Conservation (phyloP, 2,329 filamentous ascomycete genomes). For the Venturia effusa region DNA sequence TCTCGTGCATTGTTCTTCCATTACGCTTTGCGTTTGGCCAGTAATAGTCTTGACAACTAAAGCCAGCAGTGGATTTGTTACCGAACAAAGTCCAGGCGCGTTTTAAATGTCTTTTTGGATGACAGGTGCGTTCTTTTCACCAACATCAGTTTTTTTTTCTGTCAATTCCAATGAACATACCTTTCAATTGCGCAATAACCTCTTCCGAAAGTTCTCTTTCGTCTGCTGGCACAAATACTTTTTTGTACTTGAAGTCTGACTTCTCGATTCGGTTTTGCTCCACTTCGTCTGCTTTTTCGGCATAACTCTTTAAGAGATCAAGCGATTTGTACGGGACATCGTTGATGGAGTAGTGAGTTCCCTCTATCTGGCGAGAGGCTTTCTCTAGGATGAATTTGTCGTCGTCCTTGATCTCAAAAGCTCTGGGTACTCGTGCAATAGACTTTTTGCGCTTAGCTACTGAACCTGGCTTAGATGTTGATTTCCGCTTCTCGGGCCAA, state of each 20-base stretch:
- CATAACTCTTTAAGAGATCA: not conserved
- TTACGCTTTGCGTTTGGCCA: not conserved
- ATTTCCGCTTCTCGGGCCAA: not conserved
- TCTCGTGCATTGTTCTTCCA: not conserved
- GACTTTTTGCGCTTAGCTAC: not conserved
- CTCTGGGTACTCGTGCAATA: not conserved
- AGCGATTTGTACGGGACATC: not conserved
- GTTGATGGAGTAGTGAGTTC: too few relatives aligned
- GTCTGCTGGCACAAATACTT: not conserved
- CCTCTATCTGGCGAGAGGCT: not conserved
- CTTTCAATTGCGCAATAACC: not conserved
- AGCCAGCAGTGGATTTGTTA: not conserved
- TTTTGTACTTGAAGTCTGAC: not conserved
- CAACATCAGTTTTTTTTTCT: not conserved
- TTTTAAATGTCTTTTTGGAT: not conserved
- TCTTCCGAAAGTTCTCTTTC: not conserved
- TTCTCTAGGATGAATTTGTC: not conserved
- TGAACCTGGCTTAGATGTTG: not conserved
- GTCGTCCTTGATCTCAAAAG: not conserved
- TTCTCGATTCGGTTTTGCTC: not conserved
- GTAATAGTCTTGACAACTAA: not conserved
- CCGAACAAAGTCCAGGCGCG: not conserved
- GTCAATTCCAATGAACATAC: not conserved
- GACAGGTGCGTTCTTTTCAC: not conserved
- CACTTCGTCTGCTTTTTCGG: not conserved